These are phyloP conservation scores for Globisporangium canariense DNA, from an alignment of 352 stramenopile genomes.

Conservation along the genomic window DNA sequence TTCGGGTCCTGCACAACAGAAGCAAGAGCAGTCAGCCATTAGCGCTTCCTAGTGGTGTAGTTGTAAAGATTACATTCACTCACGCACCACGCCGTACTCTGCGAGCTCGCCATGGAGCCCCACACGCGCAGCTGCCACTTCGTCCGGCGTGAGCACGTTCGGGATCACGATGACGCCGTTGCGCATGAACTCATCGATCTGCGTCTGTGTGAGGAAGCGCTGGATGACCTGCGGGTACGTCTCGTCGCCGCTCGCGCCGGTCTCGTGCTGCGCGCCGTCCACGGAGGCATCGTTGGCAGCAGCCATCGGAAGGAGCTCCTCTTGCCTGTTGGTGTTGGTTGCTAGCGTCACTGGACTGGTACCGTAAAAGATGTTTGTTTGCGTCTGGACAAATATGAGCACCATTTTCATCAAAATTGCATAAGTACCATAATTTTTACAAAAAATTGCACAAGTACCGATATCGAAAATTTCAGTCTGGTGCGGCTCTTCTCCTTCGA, in stretches of 20 bases:
- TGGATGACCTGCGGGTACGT: conserved; percentile 19
- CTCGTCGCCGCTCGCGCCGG: conserved; percentile 17
- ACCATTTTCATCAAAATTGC: too few relatives aligned
- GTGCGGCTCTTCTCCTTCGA: not conserved
- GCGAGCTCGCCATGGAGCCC: conserved; percentile 64
- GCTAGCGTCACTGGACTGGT: too few relatives aligned
- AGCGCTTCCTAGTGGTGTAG: not conserved
- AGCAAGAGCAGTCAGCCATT: not conserved
- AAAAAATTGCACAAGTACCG: not conserved
- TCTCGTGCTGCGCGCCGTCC: conserved; percentile 13
- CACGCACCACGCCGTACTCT: conserved; percentile 69
- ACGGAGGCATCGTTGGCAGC: not conserved
- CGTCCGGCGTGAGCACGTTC: conserved; percentile 55
- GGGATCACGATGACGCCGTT: conserved; percentile 74
- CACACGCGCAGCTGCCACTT: conserved; percentile 47
- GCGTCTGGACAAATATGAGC: too few relatives aligned
- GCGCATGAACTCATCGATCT: conserved; percentile 62
- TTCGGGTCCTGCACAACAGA: conserved; percentile 41
- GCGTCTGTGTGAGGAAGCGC: conserved; percentile 40
- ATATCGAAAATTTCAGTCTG: too few relatives aligned
- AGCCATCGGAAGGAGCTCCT: not conserved
- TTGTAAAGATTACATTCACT: too few relatives aligned
- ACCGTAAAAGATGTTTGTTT: too few relatives aligned
- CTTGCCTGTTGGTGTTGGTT: not conserved
- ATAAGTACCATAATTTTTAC: too few relatives aligned